Evolutionary conservation across 2,329 filamentous ascomycete genomes (phyloP), one percentile per base, ranked within the genome.

Genomic region (Zopfia rhizophila): DNA sequence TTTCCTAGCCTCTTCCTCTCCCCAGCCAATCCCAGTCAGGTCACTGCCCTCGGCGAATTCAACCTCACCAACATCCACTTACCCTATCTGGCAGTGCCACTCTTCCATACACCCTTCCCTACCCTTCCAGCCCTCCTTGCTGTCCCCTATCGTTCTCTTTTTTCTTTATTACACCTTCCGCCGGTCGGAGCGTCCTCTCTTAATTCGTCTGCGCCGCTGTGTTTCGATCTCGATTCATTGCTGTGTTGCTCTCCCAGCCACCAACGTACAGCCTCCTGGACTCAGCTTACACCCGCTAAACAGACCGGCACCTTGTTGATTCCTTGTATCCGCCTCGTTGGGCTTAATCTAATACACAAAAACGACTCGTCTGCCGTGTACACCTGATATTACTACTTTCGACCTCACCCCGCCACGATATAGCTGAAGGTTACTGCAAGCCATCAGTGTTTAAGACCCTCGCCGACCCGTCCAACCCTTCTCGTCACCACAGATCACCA

Each of bases 231-330:
- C 44, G 52, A n/a, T n/a, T n/a, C n/a, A n/a, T n/a, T n/a, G n/a
- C 58, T 48, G 45, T 56, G 39, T 55, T 53, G 21, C 38, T 41
- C 44, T 55, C 40, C 54, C 56, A 68, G 61, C 63, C 65, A 63
- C 61, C 47, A 44, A 52, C 54, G 53, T 59, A 60, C 61, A 63
- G 60, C 63, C 63, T 52, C 48, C 53, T n/a, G 56, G 54, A 63
- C 65, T 60, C 55, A 58, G 66, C 66, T 70, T 68, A 69, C 66
- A 59, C 54, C 56, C 55, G 45, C 45, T 48, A 35, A 45, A 63
- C 63, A 65, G 62, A 63, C 64, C 53, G 42, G 36, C 22, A 53
- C 56, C 44, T 51, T 49, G 47, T 51, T 42, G 38, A 48, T 52
- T 60, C 48, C 36, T 41, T 41, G 45, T 55, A 48, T 64, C 51